A percentile compares a stretch with the other conserved stretches of the same genome.
phyloP scores from a whole-genome alignment of 2,329 filamentous ascomycete genomes.

The Talaromyces sp. region DNA sequence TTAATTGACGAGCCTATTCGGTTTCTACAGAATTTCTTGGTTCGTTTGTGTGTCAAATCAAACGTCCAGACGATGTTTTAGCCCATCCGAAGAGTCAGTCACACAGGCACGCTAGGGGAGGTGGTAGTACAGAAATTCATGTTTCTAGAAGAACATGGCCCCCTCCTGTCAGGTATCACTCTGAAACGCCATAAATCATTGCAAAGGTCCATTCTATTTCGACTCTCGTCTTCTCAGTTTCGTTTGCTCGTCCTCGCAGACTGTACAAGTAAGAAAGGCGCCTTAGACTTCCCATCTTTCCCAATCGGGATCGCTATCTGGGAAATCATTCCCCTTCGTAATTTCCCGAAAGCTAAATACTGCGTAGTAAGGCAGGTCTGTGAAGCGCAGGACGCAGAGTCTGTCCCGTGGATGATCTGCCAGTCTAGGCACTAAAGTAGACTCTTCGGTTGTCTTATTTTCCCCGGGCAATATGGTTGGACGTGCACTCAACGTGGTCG shows the following conservation, averaged over 20 bases:
- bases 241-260: not conserved
- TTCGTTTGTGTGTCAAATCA: not conserved
- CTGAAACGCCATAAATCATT: not conserved
- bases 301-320: not conserved
- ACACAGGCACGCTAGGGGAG: not conserved
- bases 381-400: not conserved
- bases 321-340: conserved; percentile 8
- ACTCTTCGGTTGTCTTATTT: not conserved
- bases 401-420: conserved; percentile 3
- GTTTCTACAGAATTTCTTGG: not conserved
- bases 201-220: not conserved
- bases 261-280: not conserved
- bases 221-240: not conserved
- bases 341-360: not conserved
- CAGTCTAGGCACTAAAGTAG: not conserved
- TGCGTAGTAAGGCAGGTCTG: too few relatives aligned
- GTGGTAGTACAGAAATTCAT: not conserved
- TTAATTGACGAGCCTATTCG: not conserved
- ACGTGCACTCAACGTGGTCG: not conserved
- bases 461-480: not conserved
- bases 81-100: not conserved
- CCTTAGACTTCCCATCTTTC: not conserved
- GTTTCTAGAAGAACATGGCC: not conserved
- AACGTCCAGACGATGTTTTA: not conserved
- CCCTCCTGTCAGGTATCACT: not conserved